These are phyloP conservation scores for Eutypa lata DNA, from an alignment of 2,329 filamentous ascomycete genomes.

Conservation along the genomic window DNA sequence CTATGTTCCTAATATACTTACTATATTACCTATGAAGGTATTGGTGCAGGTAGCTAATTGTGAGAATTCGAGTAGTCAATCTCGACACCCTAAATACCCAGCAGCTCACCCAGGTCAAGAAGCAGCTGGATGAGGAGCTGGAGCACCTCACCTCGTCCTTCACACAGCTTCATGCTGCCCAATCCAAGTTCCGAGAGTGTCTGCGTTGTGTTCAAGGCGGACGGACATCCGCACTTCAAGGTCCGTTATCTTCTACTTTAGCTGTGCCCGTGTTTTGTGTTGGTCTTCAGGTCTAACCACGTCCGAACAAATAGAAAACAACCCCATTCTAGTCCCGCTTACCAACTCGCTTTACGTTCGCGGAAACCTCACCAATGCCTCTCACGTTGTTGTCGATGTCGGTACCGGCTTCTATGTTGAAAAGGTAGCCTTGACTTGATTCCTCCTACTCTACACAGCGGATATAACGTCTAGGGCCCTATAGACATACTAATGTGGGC, in stretches of 20 bases:
- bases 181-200: constrained; percentile 90
- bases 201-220: constrained; percentile 69
- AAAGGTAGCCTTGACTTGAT: constrained; percentile 56
- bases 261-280: not conserved
- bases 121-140: constrained; percentile 93
- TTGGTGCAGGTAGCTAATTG: not conserved
- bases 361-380: constrained; percentile 70
- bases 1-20: not conserved
- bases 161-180: constrained; percentile 82
- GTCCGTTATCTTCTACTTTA: not conserved
- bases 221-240: constrained; percentile 34
- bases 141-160: constrained; percentile 91
- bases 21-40: not conserved
- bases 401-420: constrained; percentile 53
- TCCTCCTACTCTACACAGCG: too few relatives aligned
- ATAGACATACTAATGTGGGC: constrained; percentile 7
- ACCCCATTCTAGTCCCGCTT: constrained; percentile 81
- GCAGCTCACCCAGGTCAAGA: constrained; percentile 88
- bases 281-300: not conserved
- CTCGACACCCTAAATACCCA: constrained; percentile 76
- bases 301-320: constrained; percentile 26
- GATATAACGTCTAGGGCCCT: not conserved
- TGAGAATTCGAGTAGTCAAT: constrained; percentile 42
- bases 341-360: constrained; percentile 94
- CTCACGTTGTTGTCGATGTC: constrained; percentile 56